Evolutionary conservation across 768 basidiomycete genomes (phyloP).

Genomic region (Termitomyces sp.): DNA sequence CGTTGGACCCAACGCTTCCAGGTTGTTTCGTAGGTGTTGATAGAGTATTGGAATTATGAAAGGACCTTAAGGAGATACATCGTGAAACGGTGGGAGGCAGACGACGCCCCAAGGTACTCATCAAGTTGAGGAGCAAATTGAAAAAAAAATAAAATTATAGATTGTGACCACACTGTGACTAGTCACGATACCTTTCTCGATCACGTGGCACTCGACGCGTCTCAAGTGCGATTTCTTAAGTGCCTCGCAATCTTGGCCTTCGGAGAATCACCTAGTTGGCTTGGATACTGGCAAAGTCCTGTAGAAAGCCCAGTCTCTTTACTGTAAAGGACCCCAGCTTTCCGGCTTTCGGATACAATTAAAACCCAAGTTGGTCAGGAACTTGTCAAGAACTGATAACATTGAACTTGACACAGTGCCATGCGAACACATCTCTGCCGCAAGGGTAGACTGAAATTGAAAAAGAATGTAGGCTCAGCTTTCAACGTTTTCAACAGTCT

Average conservation of each 20-base stretch:
- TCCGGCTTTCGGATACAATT: too few relatives aligned
- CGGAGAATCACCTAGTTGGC: background rate
- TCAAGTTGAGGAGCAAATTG: slow-evolving; percentile 1
- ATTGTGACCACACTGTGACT: slow-evolving; percentile 2
- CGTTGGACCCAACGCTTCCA: too few relatives aligned
- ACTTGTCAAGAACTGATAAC: too few relatives aligned
- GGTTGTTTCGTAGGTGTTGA: too few relatives aligned
- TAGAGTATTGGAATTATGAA: background rate
- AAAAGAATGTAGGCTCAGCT: too few relatives aligned
- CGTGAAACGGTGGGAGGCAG: background rate
- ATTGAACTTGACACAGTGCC: background rate
- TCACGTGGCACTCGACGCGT: slow-evolving; percentile 1
- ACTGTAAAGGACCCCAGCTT: too few relatives aligned
- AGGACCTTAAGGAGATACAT: background rate
- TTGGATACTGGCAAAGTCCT: background rate
- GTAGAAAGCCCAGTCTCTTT: background rate
- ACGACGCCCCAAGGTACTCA: background rate
- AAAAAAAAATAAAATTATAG: slow-evolving; percentile 2
- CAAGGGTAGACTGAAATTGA: too few relatives aligned
- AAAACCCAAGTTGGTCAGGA: too few relatives aligned
- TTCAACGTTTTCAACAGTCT: too few relatives aligned
- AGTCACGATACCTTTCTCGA: background rate
- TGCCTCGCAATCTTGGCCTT: too few relatives aligned
- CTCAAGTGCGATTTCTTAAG: background rate
- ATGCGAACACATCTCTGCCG: too few relatives aligned